These are phyloP conservation scores for Alternaria sp. DNA, from an alignment of 2,329 filamentous ascomycete genomes.

Conservation along the genomic window DNA sequence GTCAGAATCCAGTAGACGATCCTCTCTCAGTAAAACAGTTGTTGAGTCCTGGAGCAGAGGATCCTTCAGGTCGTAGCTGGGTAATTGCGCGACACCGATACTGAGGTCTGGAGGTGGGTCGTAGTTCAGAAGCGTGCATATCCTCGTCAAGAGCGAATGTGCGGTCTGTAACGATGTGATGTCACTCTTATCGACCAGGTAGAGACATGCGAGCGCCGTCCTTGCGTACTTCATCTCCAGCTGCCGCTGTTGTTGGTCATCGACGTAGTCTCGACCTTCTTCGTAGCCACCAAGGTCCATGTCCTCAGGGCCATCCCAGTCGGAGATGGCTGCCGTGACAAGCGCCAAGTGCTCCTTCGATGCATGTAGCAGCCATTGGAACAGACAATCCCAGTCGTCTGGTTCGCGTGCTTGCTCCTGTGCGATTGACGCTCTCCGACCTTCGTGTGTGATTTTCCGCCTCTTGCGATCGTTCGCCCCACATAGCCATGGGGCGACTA, in stretches of 20 bases:
- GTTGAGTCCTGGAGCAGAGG: conserved; percentile 41
- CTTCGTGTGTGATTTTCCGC: conserved; percentile 50
- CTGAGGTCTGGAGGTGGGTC: conserved; percentile 60
- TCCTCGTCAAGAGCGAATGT: conserved; percentile 65
- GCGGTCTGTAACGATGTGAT: conserved; percentile 65
- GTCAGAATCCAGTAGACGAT: conserved; percentile 60
- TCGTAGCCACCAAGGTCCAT: conserved; percentile 69
- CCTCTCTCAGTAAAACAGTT: conserved; percentile 47
- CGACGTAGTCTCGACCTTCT: conserved; percentile 60
- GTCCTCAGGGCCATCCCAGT: conserved; percentile 77
- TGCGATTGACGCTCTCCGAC: conserved; percentile 38
- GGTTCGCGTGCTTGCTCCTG: conserved; percentile 39
- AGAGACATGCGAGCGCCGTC: conserved; percentile 70
- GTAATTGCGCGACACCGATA: conserved; percentile 51
- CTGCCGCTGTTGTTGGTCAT: conserved; percentile 65
- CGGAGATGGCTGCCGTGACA: conserved; percentile 68
- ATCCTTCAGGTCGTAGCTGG: conserved; percentile 48
- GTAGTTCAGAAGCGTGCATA: conserved; percentile 66
- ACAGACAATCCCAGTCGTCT: conserved; percentile 71
- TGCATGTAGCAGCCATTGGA: conserved; percentile 69
- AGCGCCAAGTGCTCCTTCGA: conserved; percentile 66
- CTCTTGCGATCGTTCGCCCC: conserved; percentile 66
- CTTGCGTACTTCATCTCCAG: conserved; percentile 71
- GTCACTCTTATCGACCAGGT: conserved; percentile 67
- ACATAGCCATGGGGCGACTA: conserved; percentile 77